A percentile compares a stretch with the other conserved stretches of the same genome.
Evolutionary conservation across 345 rosid genomes (phyloP).

Genomic region (Mangifera indica): DNA sequence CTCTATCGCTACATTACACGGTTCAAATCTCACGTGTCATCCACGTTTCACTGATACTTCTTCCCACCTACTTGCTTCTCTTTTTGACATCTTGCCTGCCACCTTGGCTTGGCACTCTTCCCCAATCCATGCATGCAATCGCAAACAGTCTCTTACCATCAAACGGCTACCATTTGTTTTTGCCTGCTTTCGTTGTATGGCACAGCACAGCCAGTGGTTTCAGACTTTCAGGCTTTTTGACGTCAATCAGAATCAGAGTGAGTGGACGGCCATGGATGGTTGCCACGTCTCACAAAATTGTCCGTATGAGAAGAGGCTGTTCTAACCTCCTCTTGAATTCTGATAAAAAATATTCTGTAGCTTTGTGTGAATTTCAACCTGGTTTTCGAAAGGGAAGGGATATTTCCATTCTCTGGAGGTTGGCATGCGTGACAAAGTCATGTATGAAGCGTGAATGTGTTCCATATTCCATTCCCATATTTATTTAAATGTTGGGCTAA

Average conservation of each 20-base stretch:
- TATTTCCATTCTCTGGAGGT: no score
- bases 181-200: no score
- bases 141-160: not conserved
- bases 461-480: no score
- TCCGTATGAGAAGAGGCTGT: slow-evolving; percentile 3
- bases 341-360: slow-evolving; percentile 14
- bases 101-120: not conserved
- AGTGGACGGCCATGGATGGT: not conserved
- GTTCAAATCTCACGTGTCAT: slow-evolving; percentile 22
- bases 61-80: no score
- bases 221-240: not conserved
- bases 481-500: no score
- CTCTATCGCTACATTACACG: not conserved
- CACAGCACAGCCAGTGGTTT: not conserved
- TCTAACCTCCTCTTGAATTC: not conserved
- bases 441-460: no score
- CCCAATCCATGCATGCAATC: not conserved
- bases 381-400: not conserved
- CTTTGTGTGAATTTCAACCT: slow-evolving; percentile 8
- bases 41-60: slow-evolving; percentile 30
- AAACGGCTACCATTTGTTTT: not conserved
- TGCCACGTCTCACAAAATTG: slow-evolving; percentile 14
- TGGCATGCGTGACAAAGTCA: no score
- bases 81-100: slow-evolving; percentile 4
- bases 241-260: not conserved